phyloP scores from a whole-genome alignment of 176 grass and related monocot genomes.

The Carex myosuroides region DNA sequence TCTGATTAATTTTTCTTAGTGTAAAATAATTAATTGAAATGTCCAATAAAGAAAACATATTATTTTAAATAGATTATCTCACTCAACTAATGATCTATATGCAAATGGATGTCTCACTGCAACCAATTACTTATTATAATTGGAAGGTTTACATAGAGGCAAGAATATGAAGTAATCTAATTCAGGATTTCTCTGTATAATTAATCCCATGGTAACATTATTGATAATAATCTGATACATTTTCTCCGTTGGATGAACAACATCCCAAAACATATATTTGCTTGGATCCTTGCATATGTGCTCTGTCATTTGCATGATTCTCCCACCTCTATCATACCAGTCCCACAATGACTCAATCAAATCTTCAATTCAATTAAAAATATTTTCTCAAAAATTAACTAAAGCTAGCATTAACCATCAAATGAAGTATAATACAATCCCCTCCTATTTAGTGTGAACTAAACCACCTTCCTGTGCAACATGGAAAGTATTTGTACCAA shows the following conservation, averaged over 20 bases:
- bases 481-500: no score
- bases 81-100: neutral
- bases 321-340: constrained; percentile 47
- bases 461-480: no score
- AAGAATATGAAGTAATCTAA: neutral
- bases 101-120: neutral
- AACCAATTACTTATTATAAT: neutral
- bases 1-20: neutral
- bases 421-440: neutral
- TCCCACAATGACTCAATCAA: constrained; percentile 47
- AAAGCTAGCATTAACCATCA: neutral
- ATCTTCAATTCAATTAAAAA: constrained; percentile 19
- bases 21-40: neutral
- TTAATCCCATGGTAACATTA: constrained; percentile 15
- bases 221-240: constrained; percentile 51
- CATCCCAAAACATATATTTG: constrained; percentile 64
- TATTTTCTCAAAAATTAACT: neutral
- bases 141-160: neutral
- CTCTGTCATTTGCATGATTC: constrained; percentile 42
- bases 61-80: neutral
- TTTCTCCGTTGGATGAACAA: constrained; percentile 57
- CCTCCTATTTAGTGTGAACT: no score
- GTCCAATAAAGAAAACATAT: neutral
- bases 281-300: constrained; percentile 41
- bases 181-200: constrained; percentile 20